phyloP scores from a whole-genome alignment of 768 basidiomycete species.

The Mycena galopus region DNA sequence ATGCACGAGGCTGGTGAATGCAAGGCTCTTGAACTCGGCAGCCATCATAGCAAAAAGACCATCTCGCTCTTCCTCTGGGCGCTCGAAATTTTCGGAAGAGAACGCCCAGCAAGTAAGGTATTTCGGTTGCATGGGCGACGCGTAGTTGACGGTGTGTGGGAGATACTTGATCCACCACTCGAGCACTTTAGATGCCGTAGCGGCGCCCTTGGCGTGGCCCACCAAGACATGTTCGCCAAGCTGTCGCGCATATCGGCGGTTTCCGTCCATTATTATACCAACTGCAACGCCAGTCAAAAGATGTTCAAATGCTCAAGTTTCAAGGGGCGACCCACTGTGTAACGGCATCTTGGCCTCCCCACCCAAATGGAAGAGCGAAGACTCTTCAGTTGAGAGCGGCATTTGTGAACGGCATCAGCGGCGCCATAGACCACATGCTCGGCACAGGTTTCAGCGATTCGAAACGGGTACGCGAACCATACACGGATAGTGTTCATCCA shows the following conservation, averaged over 20 bases:
- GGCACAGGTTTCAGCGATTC: no score
- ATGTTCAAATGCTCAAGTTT: neutral
- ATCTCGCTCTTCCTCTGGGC: slow-evolving; percentile 28
- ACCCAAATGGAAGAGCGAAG: slow-evolving; percentile 22
- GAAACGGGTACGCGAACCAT: no score
- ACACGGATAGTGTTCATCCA: no score
- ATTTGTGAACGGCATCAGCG: neutral
- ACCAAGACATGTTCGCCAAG: slow-evolving; percentile 24
- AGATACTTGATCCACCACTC: slow-evolving; percentile 38
- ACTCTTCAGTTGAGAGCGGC: slow-evolving; percentile 23
- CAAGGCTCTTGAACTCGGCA: slow-evolving; percentile 33
- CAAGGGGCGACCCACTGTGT: slow-evolving; percentile 1
- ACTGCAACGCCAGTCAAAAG: slow-evolving; percentile 20
- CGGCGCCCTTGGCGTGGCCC: slow-evolving; percentile 33
- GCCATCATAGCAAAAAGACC: slow-evolving; percentile 33
- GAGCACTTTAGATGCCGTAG: slow-evolving; percentile 31
- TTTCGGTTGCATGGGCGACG: slow-evolving; percentile 13
- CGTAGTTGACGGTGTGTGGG: slow-evolving; percentile 19
- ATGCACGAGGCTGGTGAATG: slow-evolving; percentile 33
- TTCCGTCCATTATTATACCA: slow-evolving; percentile 36
- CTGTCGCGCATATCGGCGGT: slow-evolving; percentile 31
- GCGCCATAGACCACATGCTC: neutral
- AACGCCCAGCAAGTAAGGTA: slow-evolving; percentile 37
- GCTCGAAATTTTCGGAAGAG: slow-evolving; percentile 35
- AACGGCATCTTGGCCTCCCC: slow-evolving; percentile 21